Evolutionary conservation across 2,329 filamentous ascomycete genomes (phyloP), one percentile per base, ranked within the genome.

Genomic region (Raffaelea ambrosiae): DNA sequence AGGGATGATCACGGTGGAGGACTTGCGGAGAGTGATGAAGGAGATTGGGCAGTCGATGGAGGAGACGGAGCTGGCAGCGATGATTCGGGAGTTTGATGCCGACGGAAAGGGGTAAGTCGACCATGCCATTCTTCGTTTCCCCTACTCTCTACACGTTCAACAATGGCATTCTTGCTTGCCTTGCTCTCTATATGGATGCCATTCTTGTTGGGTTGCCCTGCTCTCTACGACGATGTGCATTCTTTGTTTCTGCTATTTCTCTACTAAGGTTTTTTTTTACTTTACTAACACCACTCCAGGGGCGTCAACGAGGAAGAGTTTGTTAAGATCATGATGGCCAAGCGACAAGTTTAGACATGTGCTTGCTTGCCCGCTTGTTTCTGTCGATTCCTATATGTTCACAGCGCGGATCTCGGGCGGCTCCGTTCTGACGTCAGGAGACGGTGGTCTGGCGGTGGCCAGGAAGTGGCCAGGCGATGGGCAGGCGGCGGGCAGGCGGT

Each of bases 41-140:
- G 93, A 97, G 64, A 72, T 98, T 54, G 93, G 93, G 8, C 91
- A 97, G 65, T 88, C 87, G 13, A 74, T 98, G 56, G 88, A 93
- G 57, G 91, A 98, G 61, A 86, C 94, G 59, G 93, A 98, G 65
- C 74, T 98, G 52, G 76, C 81, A 57, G 89, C 89, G 54, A 98
- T 98, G 93, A 93, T 98, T 69, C 89, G 96, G 61, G 91, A 97
- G 66, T 94, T 97, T 70, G 93, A 98, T 69, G 76, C 96, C 54
- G 87, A 95, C 61, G 91, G 88, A 1, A 94, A 95, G 57, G 90
- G 90, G 54, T 56, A 16, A 19, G 53, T 51, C 2, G 5, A 2
- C 33, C 35, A 29, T 7, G 26, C n/a, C n/a, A 3, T 26, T 19
- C 20, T 8, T 16, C 36, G 4, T 20, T n/a, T 38, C 40, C n/a